Evolutionary conservation across 306 rosid genomes (phyloP).

Genomic region (Cicer bijugum): DNA sequence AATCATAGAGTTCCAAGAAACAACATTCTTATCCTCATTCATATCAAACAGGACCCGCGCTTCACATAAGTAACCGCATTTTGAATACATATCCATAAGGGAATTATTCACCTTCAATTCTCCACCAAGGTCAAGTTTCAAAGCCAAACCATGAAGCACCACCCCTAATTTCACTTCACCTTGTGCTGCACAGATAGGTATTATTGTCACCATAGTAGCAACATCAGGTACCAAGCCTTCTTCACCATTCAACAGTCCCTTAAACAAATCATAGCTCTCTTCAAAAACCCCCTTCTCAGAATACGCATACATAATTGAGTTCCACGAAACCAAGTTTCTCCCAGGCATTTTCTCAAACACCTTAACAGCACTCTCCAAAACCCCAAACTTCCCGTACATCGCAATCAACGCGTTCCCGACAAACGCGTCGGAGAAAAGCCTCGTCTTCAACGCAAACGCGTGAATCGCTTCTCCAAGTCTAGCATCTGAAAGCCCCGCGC

Average conservation of each 20-base stretch:
- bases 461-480: constrained; percentile 62
- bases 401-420: constrained; percentile 74
- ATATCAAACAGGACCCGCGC: constrained; percentile 55
- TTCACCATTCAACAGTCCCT: constrained; percentile 51
- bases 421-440: constrained; percentile 60
- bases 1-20: constrained; percentile 84
- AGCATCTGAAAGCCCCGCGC: constrained; percentile 56
- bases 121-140: constrained; percentile 57
- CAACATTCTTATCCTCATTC: constrained; percentile 63
- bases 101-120: constrained; percentile 73
- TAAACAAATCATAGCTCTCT: constrained; percentile 51
- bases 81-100: constrained; percentile 74
- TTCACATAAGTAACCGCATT: constrained; percentile 62
- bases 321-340: constrained; percentile 80
- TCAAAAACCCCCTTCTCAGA: constrained; percentile 59
- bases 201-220: constrained; percentile 69
- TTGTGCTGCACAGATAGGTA: constrained; percentile 65
- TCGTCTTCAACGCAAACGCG: constrained; percentile 67
- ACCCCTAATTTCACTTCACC: constrained; percentile 60
- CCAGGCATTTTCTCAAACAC: constrained; percentile 66
- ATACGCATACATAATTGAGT: constrained; percentile 64
- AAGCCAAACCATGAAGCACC: constrained; percentile 74
- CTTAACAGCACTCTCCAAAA: constrained; percentile 54
- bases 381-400: constrained; percentile 68
- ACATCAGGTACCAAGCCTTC: constrained; percentile 68